Percentiles rank a stretch among this genome's conserved stretches.
These are phyloP conservation scores for Termitomyces sp. DNA, from an alignment of 1,284 basidiomycete species.

Conservation along the genomic window DNA sequence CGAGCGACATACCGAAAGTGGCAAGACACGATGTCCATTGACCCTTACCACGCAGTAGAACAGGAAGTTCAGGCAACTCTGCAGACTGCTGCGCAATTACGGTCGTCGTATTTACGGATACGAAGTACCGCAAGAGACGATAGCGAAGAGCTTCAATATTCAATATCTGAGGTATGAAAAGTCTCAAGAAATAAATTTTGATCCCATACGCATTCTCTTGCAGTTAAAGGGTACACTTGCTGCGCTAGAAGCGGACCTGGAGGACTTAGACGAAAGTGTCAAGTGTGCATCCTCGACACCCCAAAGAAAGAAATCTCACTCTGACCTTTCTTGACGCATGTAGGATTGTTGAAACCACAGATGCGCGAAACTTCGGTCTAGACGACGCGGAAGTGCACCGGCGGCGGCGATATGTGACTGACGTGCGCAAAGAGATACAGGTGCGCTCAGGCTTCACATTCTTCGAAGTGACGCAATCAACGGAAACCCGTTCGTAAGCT, in stretches of 20 bases:
- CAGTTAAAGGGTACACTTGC: slow-evolving; percentile 74
- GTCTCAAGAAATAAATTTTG: background rate
- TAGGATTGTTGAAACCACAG: slow-evolving; percentile 77
- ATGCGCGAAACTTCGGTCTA: slow-evolving; percentile 80
- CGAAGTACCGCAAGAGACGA: slow-evolving; percentile 60
- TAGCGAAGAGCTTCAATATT: slow-evolving; percentile 71
- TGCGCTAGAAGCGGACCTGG: slow-evolving; percentile 76
- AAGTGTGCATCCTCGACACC: slow-evolving; percentile 39
- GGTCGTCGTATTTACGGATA: slow-evolving; percentile 74
- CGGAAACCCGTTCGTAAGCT: slow-evolving; percentile 29
- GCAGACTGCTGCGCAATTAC: slow-evolving; percentile 62
- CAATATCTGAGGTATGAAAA: slow-evolving; percentile 60
- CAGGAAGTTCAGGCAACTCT: slow-evolving; percentile 70
- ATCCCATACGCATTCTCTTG: background rate
- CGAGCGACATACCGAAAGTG: background rate
- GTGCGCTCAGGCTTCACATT: slow-evolving; percentile 42
- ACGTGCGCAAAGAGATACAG: slow-evolving; percentile 70
- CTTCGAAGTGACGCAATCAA: slow-evolving; percentile 6
- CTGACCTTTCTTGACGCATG: slow-evolving; percentile 7
- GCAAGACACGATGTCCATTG: slow-evolving; percentile 52
- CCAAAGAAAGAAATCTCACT: background rate
- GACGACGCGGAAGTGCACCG: slow-evolving; percentile 68
- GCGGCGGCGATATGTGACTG: slow-evolving; percentile 68
- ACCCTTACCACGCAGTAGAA: slow-evolving; percentile 79
- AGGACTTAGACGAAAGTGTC: slow-evolving; percentile 86